Evolutionary conservation across 208 protist genomes (phyloP), one percentile per base, ranked within the genome.

Genomic region (Crithidia fasciculata): DNA sequence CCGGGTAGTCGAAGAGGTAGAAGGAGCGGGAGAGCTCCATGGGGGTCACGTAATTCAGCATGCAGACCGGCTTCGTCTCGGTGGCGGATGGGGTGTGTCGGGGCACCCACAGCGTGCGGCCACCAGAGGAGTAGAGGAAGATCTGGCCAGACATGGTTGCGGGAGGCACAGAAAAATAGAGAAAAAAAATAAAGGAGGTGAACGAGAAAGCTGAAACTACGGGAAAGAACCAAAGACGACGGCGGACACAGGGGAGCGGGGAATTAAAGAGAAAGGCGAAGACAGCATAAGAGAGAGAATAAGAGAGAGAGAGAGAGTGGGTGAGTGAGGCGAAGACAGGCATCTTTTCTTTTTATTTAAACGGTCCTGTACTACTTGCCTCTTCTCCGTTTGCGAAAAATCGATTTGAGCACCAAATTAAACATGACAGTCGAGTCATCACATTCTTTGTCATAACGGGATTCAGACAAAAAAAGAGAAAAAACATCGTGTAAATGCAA

Each of bases 31-130:
- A 84, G 9, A 94, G 79, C 79, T 96, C 92, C 56, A 82, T 78
- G 28, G 92, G 86, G n/a, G 82, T 84, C 19, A 89, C 88, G 37
- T 73, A 86, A 58, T 67, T 74, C 12, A 96, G 83, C 60, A 96
- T 84, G 37, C 87, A 84, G 8, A 96, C 84, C 15, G 81, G 85
- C 66, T 84, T 81, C 39, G 73, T 88, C 68, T 94, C 89, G 43
- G 37, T 53, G 2, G 81, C 75, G 13, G 80, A 68, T 8, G 92
- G 74, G 45, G 78, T 82, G 81, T 96, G 92, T n/a, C 78, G 77
- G 12, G 92, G 88, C 60, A 96, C 89, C 92, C 92, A 96, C 63
- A 96, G 65, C 36, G 92, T 96, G n/a, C 92, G 84, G 16, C 90
- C 90, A 55, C 80, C 83, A 4, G 84, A 63, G 44, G 85, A 82